phyloP scores from a whole-genome alignment of 331 rosid species.

The Phaseolus coccineus region DNA sequence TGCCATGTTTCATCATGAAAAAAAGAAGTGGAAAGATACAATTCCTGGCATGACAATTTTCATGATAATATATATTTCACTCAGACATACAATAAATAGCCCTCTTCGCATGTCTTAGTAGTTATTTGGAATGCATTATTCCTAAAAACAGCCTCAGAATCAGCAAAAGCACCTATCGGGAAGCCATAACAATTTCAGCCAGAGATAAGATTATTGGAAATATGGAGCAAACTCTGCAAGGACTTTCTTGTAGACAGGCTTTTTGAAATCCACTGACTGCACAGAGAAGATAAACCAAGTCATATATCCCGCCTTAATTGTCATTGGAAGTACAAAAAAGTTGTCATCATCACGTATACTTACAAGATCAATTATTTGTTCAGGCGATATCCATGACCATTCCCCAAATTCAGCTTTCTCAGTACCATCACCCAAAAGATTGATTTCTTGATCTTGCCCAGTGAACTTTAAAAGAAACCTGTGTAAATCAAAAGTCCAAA shows the following conservation, averaged over 20 bases:
- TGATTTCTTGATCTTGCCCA: slow-evolving; percentile 82
- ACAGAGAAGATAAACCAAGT: slow-evolving; percentile 24
- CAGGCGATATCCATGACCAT: slow-evolving; percentile 87
- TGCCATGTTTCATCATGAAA: slow-evolving; percentile 14
- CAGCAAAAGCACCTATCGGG: background rate
- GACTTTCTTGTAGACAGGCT: slow-evolving; percentile 89
- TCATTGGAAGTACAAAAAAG: slow-evolving; percentile 16
- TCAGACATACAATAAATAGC: slow-evolving; percentile 5
- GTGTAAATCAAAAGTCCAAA: slow-evolving; percentile 27
- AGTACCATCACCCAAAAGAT: slow-evolving; percentile 93
- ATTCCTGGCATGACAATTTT: background rate
- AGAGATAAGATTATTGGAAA: slow-evolving; percentile 50
- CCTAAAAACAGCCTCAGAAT: slow-evolving; percentile 19
- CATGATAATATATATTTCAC: background rate
- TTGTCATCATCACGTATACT: slow-evolving; percentile 45
- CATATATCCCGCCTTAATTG: slow-evolving; percentile 8
- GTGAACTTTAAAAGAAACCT: slow-evolving; percentile 87
- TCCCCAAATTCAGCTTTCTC: slow-evolving; percentile 94
- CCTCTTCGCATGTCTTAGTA: background rate
- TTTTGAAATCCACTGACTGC: slow-evolving; percentile 92
- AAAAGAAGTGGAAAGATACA: slow-evolving; percentile 11
- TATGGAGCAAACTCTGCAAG: slow-evolving; percentile 65
- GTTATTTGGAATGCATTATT: slow-evolving; percentile 16
- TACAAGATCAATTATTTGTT: slow-evolving; percentile 68
- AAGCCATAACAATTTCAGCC: slow-evolving; percentile 13